Conservation (phyloP, 192 early-diverging fungal species). For the Funneliformis mosseae region DNA sequence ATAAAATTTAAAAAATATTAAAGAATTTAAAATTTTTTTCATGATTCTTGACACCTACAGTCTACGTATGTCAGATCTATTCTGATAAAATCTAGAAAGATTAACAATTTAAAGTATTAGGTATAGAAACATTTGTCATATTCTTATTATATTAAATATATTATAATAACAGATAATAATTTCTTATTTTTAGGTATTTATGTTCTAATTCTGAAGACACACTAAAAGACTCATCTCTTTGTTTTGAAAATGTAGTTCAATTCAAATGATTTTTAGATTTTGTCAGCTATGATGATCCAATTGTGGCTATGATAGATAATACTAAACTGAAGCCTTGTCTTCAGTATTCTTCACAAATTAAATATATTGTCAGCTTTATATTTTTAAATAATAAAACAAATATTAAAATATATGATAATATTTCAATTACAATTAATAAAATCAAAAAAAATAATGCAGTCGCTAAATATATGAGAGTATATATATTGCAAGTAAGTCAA, state of each 20-base stretch:
- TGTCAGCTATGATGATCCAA: too few relatives aligned
- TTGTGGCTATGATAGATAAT: background rate
- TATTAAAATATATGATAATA: too few relatives aligned
- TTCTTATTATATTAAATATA: too few relatives aligned
- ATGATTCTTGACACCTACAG: background rate
- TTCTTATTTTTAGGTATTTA: too few relatives aligned
- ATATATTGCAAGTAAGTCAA: background rate
- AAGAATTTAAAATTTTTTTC: background rate
- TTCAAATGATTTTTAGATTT: slow-evolving; percentile 1
- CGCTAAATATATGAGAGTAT: background rate
- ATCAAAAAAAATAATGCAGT: background rate
- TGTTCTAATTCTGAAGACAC: too few relatives aligned
- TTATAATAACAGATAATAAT: too few relatives aligned
- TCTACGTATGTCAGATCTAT: background rate
- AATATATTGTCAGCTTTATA: background rate
- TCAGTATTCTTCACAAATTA: background rate
- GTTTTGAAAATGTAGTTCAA: background rate
- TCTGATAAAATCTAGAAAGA: background rate
- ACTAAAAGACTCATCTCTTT: background rate
- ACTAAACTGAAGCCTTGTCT: background rate
- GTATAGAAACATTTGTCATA: too few relatives aligned
- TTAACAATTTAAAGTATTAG: slow-evolving; percentile 1
- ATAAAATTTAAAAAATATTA: background rate
- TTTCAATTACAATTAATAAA: background rate
- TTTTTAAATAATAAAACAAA: background rate